Evolutionary conservation across 139 green algal species (phyloP).

Genomic region (Coelastrella sp.): DNA sequence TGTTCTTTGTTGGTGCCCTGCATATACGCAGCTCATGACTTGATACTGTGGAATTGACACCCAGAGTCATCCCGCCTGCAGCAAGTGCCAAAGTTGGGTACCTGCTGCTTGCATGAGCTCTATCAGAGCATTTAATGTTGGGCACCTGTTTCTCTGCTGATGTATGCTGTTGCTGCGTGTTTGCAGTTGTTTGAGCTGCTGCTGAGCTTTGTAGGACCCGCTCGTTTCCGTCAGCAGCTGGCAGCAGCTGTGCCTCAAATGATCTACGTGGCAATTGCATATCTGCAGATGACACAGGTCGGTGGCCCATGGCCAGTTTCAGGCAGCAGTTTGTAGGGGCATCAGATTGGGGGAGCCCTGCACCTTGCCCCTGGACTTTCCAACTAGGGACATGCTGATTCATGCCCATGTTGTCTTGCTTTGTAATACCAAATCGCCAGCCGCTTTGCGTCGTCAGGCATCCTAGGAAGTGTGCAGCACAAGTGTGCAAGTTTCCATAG

Average conservation of each 20-base stretch:
- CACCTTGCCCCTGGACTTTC: too few species aligned
- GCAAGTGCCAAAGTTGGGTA: too few species aligned
- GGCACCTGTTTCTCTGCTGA: neutral
- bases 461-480: too few species aligned
- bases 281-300: conserved; percentile 80
- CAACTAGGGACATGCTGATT: neutral
- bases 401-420: neutral
- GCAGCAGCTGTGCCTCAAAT: conserved; percentile 65
- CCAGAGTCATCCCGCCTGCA: too few species aligned
- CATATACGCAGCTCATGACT: too few species aligned
- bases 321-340: neutral
- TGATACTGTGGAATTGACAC: too few species aligned
- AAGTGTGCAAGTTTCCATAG: too few species aligned
- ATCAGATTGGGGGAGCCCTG: too few species aligned
- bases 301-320: neutral
- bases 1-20: neutral
- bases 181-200: conserved; percentile 88
- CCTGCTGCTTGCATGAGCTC: too few species aligned
- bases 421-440: too few species aligned
- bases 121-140: too few species aligned
- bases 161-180: neutral
- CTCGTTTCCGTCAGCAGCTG: conserved; percentile 58
- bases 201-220: conserved; percentile 71
- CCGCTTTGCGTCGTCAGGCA: too few species aligned
- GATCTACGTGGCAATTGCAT: conserved; percentile 73